phyloP scores from a whole-genome alignment of 805 yeast genomes.

The Starmerella ratchasimensis region DNA sequence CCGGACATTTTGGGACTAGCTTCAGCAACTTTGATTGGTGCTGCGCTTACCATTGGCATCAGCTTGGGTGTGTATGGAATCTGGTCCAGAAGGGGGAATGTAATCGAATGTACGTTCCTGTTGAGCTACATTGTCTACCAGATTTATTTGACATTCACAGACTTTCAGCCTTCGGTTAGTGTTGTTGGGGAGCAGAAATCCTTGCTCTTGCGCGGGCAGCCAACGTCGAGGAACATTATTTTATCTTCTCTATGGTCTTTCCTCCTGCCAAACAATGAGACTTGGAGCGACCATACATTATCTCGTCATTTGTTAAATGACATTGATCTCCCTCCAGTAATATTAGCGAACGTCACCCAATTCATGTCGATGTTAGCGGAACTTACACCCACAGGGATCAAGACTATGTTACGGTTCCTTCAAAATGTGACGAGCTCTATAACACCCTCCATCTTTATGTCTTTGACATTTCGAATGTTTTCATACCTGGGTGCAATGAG shows the following conservation, averaged over 20 bases:
- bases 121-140: slow-evolving; percentile 88
- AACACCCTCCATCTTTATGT: slow-evolving; percentile 67
- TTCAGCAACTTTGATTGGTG: slow-evolving; percentile 76
- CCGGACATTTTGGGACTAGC: slow-evolving; percentile 51
- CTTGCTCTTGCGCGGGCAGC: too few species aligned
- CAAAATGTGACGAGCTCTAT: slow-evolving; percentile 44
- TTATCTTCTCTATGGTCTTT: slow-evolving; percentile 7
- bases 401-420: slow-evolving; percentile 32
- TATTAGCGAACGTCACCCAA: slow-evolving; percentile 28
- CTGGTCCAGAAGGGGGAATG: slow-evolving; percentile 68
- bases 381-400: slow-evolving; percentile 30
- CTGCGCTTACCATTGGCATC: slow-evolving; percentile 60
- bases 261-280: too few species aligned
- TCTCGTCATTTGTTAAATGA: slow-evolving; percentile 7
- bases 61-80: slow-evolving; percentile 75
- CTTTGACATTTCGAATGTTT: slow-evolving; percentile 69
- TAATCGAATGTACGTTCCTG: slow-evolving; percentile 75
- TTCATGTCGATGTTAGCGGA: slow-evolving; percentile 28
- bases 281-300: too few species aligned
- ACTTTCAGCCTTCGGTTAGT: too few species aligned
- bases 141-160: slow-evolving; percentile 84
- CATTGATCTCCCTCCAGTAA: slow-evolving; percentile 28
- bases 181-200: too few species aligned
- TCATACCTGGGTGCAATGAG: slow-evolving; percentile 86
- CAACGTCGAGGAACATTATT: too few species aligned